These are phyloP conservation scores for Clarireedia monteithiana DNA, from an alignment of 2,329 filamentous ascomycete genomes.

Conservation along the genomic window DNA sequence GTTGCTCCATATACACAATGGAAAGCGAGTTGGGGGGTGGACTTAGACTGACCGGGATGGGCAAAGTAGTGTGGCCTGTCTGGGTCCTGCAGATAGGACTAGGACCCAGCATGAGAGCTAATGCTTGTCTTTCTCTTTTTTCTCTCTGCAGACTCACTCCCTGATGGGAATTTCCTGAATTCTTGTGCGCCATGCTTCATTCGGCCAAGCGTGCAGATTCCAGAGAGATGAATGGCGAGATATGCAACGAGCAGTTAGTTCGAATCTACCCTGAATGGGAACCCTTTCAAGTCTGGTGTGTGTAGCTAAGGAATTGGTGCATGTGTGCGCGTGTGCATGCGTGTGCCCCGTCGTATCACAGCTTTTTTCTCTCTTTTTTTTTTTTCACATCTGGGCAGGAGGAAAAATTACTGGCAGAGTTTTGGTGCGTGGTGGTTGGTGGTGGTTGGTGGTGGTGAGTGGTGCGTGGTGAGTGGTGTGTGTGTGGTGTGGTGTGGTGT, in stretches of 20 bases:
- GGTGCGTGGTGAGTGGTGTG: background rate
- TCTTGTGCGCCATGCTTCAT: background rate
- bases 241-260: background rate
- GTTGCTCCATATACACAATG: slow-evolving; percentile 19
- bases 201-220: background rate
- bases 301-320: background rate
- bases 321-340: background rate
- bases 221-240: too few relatives aligned
- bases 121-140: slow-evolving; percentile 10
- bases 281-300: background rate
- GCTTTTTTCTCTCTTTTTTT: too few relatives aligned
- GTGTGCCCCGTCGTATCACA: background rate
- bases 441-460: too few relatives aligned
- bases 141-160: too few relatives aligned
- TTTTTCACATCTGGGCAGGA: too few relatives aligned
- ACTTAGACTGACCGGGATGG: too few relatives aligned
- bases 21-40: slow-evolving; percentile 5
- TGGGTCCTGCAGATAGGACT: slow-evolving; percentile 12
- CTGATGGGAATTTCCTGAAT: background rate
- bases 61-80: slow-evolving; percentile 13
- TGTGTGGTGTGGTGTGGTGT: background rate
- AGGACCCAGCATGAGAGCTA: background rate
- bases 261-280: background rate
- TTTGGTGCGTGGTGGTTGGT: too few relatives aligned
- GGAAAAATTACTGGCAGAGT: too few relatives aligned